A percentile compares a stretch with the other conserved stretches of the same genome.
Conservation (phyloP, 441 rosid species). For the Populus hybrid region DNA sequence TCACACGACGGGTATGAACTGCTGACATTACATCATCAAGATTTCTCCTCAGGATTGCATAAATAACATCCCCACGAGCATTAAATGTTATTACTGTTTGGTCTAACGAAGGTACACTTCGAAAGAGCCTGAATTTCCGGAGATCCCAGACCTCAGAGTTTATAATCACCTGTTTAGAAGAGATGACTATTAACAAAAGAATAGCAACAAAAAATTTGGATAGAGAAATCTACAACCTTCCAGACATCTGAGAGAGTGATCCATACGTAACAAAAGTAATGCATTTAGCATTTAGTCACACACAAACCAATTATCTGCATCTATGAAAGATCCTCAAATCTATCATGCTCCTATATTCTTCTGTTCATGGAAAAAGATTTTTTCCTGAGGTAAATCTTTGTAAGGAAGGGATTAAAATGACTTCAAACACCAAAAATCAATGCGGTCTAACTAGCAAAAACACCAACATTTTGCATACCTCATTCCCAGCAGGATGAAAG, state of each 20-base stretch:
- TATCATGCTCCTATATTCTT: neutral
- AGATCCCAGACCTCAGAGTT: conserved; percentile 99
- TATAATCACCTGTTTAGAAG: conserved; percentile 63
- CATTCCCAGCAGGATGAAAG: conserved; percentile 97
- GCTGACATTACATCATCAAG: conserved; percentile 94
- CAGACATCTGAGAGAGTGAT: neutral
- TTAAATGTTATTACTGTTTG: conserved; percentile 90
- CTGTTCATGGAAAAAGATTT: neutral
- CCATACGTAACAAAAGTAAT: neutral
- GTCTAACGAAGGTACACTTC: conserved; percentile 92
- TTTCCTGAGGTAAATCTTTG: neutral
- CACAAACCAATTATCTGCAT: neutral
- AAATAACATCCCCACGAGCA: conserved; percentile 86
- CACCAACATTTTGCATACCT: conserved; percentile 45
- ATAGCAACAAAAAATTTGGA: neutral
- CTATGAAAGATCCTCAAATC: neutral
- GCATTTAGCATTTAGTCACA: neutral
- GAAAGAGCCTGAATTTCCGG: conserved; percentile 73
- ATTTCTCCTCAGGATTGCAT: conserved; percentile 94
- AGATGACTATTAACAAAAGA: conserved; percentile 1
- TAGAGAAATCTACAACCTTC: neutral
- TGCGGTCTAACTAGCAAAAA: neutral
- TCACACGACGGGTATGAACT: conserved; percentile 80
- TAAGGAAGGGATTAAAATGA: neutral
- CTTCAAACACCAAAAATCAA: neutral